A percentile compares a stretch with the other conserved stretches of the same genome.
Conservation (phyloP, 495 filamentous ascomycete genomes). For the Penicillium herquei region DNA sequence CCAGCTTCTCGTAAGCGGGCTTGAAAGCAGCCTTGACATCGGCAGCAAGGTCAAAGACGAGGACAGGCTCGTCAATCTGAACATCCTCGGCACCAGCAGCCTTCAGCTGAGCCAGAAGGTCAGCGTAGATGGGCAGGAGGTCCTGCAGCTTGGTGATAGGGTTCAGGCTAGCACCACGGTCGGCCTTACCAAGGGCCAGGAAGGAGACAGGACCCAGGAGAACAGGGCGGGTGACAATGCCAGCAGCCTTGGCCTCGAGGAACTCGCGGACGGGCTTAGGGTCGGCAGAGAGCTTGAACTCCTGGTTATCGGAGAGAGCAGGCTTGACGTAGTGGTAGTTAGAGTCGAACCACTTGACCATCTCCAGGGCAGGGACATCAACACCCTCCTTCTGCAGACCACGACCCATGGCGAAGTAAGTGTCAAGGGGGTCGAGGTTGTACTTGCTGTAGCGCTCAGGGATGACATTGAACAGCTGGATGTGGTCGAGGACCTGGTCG, state of each 20-base stretch:
- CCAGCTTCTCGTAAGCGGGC: conserved; percentile 88
- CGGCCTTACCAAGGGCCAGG: conserved; percentile 93
- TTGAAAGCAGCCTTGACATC: conserved; percentile 97
- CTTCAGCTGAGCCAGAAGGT: conserved; percentile 89
- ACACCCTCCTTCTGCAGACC: conserved; percentile 84
- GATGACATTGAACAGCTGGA: conserved; percentile 93
- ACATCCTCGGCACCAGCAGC: conserved; percentile 89
- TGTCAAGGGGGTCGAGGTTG: conserved; percentile 81
- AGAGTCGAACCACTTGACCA: conserved; percentile 99
- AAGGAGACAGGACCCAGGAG: conserved; percentile 95
- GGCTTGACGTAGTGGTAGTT: conserved; percentile 99
- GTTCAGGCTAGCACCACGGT: conserved; percentile 82
- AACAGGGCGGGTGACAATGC: conserved; percentile 88
- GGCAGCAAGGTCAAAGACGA: conserved; percentile 85
- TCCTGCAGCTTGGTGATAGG: conserved; percentile 90
- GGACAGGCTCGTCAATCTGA: conserved; percentile 95
- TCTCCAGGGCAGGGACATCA: conserved; percentile 93
- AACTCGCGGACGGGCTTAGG: conserved; percentile 95
- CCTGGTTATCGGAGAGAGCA: conserved; percentile 92
- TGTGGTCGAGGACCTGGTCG: conserved; percentile 97
- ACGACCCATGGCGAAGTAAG: conserved; percentile 99
- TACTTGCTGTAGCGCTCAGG: conserved; percentile 88
- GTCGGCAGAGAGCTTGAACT: conserved; percentile 79
- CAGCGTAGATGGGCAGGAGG: conserved; percentile 87
- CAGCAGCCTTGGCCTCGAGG: conserved; percentile 94